Evolutionary conservation across 1,139 yeast genomes (phyloP).

Genomic region (Yamadazyma buinensis): DNA sequence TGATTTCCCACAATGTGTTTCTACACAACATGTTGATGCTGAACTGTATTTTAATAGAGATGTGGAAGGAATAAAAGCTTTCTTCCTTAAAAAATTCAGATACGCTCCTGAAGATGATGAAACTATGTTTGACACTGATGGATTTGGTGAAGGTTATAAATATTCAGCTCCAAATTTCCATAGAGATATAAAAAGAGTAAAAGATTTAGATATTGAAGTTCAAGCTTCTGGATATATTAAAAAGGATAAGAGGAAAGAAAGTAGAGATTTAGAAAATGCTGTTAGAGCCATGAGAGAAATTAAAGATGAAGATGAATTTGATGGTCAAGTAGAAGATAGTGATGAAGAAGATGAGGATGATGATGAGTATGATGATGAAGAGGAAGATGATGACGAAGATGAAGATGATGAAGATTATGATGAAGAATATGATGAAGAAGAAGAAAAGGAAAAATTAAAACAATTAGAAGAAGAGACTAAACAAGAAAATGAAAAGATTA

Average conservation of each 20-base stretch:
- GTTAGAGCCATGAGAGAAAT: conserved; percentile 58
- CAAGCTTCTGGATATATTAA: conserved; percentile 90
- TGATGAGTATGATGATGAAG: conserved; percentile 30
- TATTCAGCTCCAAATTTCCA: conserved; percentile 77
- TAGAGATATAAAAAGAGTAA: conserved; percentile 68
- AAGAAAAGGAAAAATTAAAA: conserved; percentile 27
- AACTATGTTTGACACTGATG: conserved; percentile 70
- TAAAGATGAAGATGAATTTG: conserved; percentile 24
- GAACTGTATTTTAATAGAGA: conserved; percentile 85
- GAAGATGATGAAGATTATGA: conserved; percentile 35
- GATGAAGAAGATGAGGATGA: conserved; percentile 29
- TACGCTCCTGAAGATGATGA: conserved; percentile 64
- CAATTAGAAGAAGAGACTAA: conserved; percentile 33
- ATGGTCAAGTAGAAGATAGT: conserved; percentile 25
- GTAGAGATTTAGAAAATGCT: conserved; percentile 71
- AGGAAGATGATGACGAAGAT: conserved; percentile 26
- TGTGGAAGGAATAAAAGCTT: conserved; percentile 81
- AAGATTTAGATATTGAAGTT: conserved; percentile 73
- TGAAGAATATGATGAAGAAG: conserved; percentile 34
- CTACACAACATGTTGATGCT: conserved; percentile 88
- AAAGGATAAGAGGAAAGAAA: conserved; percentile 49
- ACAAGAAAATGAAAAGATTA: conserved; percentile 69
- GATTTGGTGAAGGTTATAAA: conserved; percentile 74
- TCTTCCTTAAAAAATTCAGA: conserved; percentile 74
- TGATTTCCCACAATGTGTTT: conserved; percentile 97